These are phyloP conservation scores for Asclepias syriaca DNA, from an alignment of 257 asterid genomes.

Conservation along the genomic window DNA sequence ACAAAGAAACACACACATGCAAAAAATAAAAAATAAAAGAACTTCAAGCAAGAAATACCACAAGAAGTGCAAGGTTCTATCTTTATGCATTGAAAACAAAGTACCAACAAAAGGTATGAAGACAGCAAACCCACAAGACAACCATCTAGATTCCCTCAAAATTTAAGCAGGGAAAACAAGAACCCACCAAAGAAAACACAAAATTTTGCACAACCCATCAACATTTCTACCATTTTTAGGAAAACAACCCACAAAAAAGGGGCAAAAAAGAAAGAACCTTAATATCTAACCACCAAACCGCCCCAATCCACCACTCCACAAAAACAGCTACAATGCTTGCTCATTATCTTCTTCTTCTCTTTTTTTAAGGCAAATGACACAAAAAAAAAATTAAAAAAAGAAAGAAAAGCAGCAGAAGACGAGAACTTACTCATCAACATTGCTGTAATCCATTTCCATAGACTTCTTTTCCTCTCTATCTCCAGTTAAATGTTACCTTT, in stretches of 20 bases:
- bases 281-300: constrained; percentile 15
- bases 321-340: neutral
- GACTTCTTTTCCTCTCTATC: constrained; percentile 1
- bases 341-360: neutral
- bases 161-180: neutral
- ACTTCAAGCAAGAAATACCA: neutral
- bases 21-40: no score
- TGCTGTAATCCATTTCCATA: constrained; percentile 38
- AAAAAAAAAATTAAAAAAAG: neutral
- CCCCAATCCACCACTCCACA: neutral
- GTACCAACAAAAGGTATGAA: neutral
- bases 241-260: neutral
- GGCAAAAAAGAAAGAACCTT: neutral
- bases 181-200: constrained; percentile 18
- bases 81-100: neutral
- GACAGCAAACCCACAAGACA: neutral
- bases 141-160: neutral
- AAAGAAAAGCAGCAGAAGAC: neutral
- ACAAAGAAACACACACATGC: neutral
- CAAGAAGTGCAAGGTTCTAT: neutral
- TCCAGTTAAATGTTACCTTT: neutral
- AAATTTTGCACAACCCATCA: constrained; percentile 21
- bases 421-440: constrained; percentile 45
- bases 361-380: neutral
- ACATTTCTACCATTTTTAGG: constrained; percentile 19